Evolutionary conservation across 257 asterid genomes (phyloP).

Genomic region (Galeopsis tetrahit): DNA sequence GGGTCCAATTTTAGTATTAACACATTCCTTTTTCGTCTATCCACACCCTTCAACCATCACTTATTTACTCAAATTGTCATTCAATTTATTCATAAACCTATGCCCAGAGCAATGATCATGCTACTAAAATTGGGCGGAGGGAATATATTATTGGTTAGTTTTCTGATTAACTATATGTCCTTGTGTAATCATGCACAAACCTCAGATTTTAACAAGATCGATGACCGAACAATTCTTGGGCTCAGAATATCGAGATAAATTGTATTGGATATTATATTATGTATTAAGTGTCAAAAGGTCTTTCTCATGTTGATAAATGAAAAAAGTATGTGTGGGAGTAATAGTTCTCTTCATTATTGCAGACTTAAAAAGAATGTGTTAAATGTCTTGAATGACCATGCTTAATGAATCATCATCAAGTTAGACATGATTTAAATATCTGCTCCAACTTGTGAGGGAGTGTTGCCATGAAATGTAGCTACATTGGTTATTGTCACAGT

Average conservation of each 20-base stretch:
- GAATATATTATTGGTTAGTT: background rate
- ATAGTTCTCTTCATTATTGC: slow-evolving; percentile 1
- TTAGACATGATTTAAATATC: background rate
- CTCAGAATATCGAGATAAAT: background rate
- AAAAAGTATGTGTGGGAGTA: background rate
- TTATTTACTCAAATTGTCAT: too few species aligned
- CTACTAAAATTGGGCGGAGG: too few species aligned
- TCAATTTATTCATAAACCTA: too few species aligned
- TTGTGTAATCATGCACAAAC: slow-evolving; percentile 13
- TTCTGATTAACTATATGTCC: background rate
- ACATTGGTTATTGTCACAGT: background rate
- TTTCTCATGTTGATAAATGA: background rate
- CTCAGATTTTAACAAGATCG: background rate
- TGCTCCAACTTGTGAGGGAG: background rate
- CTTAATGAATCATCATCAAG: background rate
- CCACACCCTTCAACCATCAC: too few species aligned
- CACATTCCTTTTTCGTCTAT: too few species aligned
- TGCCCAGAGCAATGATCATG: too few species aligned
- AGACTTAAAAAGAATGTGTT: background rate
- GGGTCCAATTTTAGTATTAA: too few species aligned
- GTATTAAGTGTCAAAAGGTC: background rate
- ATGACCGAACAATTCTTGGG: background rate
- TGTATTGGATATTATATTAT: background rate
- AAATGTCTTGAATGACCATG: background rate
- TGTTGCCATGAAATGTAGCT: too few species aligned